These are phyloP conservation scores for Dryas octopetala DNA, from an alignment of 306 rosid species.

Conservation along the genomic window DNA sequence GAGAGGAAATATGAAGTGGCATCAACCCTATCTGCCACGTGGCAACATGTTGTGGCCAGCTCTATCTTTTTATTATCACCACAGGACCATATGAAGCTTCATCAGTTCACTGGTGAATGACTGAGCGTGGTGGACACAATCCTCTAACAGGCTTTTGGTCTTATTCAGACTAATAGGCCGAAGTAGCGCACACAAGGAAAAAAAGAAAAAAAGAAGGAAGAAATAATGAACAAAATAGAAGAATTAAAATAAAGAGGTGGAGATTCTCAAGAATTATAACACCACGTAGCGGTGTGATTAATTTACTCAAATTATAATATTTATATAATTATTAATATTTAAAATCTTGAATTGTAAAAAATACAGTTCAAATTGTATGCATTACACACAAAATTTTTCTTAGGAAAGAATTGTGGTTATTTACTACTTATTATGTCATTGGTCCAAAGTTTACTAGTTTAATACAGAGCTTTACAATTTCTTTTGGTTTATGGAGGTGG, in stretches of 20 bases:
- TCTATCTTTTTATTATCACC: conserved; percentile 46
- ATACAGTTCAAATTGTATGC: too few relatives aligned
- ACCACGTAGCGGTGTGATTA: too few relatives aligned
- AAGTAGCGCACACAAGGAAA: neutral
- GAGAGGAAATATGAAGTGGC: conserved; percentile 12
- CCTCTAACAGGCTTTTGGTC: neutral
- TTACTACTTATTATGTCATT: neutral
- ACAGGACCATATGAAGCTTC: conserved; percentile 9
- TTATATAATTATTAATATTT: too few relatives aligned
- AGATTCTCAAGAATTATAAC: too few relatives aligned
- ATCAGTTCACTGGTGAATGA: neutral
- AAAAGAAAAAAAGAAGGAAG: too few relatives aligned
- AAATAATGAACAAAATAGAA: neutral
- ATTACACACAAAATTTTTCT: too few relatives aligned
- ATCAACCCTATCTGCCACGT: conserved; percentile 57
- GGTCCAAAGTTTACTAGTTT: neutral
- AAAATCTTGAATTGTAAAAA: too few relatives aligned
- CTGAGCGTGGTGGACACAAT: conserved; percentile 23
- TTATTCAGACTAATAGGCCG: neutral
- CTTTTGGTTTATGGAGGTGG: neutral
- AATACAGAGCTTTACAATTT: neutral
- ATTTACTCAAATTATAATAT: too few relatives aligned
- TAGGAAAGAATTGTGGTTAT: too few relatives aligned
- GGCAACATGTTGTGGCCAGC: conserved; percentile 24
- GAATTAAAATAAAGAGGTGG: too few relatives aligned